These are phyloP conservation scores for Mallotus repandus DNA, from an alignment of 441 rosid species.

Conservation along the genomic window DNA sequence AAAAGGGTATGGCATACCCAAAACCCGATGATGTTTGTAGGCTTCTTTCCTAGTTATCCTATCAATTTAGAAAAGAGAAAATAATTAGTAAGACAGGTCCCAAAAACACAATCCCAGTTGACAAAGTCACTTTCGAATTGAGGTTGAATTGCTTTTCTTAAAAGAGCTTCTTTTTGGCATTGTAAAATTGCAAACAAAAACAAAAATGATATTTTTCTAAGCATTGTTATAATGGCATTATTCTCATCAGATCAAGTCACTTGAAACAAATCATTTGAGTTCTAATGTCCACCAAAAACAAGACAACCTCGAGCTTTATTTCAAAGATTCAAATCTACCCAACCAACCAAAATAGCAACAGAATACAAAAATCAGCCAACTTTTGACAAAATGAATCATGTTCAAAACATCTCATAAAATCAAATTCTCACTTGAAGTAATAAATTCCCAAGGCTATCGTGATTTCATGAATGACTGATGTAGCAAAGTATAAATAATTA, in stretches of 20 bases:
- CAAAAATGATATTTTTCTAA: neutral
- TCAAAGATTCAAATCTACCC: neutral
- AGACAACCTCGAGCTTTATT: neutral
- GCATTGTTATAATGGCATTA: neutral
- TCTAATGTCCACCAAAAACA: neutral
- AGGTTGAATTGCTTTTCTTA: neutral
- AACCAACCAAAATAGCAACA: neutral
- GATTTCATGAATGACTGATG: constrained; percentile 91
- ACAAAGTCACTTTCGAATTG: neutral
- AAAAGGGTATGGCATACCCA: constrained; percentile 19
- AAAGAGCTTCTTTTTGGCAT: neutral
- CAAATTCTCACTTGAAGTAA: constrained; percentile 84
- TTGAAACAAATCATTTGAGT: too few species aligned
- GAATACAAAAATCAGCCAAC: neutral
- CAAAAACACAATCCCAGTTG: neutral
- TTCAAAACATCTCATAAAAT: neutral
- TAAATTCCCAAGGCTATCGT: constrained; percentile 84
- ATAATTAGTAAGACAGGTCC: constrained; percentile 15
- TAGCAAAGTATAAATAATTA: constrained; percentile 83
- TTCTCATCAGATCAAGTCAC: neutral
- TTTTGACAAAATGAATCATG: neutral
- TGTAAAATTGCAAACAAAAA: neutral
- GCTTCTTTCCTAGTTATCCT: constrained; percentile 98
- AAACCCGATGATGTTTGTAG: constrained; percentile 30
- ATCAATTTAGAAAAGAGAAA: constrained; percentile 24